Evolutionary conservation across 2,329 filamentous ascomycete species (phyloP).

Genomic region (Mycosphaerella sp.): DNA sequence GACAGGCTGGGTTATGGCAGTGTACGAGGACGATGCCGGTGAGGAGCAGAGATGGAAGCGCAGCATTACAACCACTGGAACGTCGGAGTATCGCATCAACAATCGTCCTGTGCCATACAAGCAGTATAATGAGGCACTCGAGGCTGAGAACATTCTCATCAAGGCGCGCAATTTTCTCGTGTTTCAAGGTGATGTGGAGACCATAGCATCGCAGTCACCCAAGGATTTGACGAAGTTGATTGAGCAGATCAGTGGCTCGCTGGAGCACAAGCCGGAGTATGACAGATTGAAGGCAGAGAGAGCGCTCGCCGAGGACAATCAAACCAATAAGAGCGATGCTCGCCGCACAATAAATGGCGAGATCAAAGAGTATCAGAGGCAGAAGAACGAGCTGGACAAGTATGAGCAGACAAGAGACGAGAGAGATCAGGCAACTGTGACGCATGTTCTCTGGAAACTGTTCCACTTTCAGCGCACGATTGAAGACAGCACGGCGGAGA

Average conservation of each 20-base stretch:
- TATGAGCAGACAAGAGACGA: slow-evolving; percentile 88
- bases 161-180: slow-evolving; percentile 97
- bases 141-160: slow-evolving; percentile 93
- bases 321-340: slow-evolving; percentile 79
- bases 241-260: slow-evolving; percentile 93
- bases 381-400: slow-evolving; percentile 90
- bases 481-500: slow-evolving; percentile 82
- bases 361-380: slow-evolving; percentile 95
- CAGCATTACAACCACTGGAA: slow-evolving; percentile 78
- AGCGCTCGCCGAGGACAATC: slow-evolving; percentile 80
- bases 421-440: slow-evolving; percentile 83
- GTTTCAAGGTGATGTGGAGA: slow-evolving; percentile 96
- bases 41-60: slow-evolving; percentile 96
- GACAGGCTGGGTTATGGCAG: slow-evolving; percentile 97
- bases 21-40: slow-evolving; percentile 94
- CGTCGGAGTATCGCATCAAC: slow-evolving; percentile 96
- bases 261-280: slow-evolving; percentile 92
- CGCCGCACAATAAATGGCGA: slow-evolving; percentile 94
- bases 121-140: slow-evolving; percentile 88
- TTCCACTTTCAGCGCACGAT: slow-evolving; percentile 93
- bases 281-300: slow-evolving; percentile 81
- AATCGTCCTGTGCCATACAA: slow-evolving; percentile 80
- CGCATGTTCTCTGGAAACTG: slow-evolving; percentile 92
- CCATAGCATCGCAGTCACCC: slow-evolving; percentile 89
- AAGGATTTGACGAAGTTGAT: slow-evolving; percentile 90